A percentile compares a stretch with the other conserved stretches of the same genome.
Evolutionary conservation across 805 yeast species (phyloP).

Genomic region (Yarrowia sp.): DNA sequence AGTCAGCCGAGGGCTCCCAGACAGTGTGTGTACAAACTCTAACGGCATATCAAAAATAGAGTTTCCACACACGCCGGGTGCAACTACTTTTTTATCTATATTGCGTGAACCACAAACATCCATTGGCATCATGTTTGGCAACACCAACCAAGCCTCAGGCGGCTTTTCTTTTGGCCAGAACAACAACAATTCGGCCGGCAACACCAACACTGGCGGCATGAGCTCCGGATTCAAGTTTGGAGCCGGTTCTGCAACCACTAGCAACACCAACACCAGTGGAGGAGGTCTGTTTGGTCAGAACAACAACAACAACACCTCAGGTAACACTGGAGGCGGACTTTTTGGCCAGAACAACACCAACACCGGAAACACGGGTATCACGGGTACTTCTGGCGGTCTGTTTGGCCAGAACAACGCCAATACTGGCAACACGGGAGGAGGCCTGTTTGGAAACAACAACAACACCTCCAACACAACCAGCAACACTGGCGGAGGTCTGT

Average conservation of each 20-base stretch:
- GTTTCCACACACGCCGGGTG: not conserved
- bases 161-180: conserved; percentile 25
- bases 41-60: not conserved
- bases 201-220: conserved; percentile 14
- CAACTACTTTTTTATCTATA: conserved; percentile 17
- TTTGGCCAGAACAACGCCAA: conserved; percentile 6
- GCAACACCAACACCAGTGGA: not conserved
- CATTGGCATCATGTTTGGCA: conserved; percentile 22
- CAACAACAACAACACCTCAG: not conserved
- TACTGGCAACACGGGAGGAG: not conserved
- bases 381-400: not conserved
- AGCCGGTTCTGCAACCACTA: not conserved
- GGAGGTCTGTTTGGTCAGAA: conserved; percentile 14
- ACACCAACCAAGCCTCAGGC: conserved; percentile 1
- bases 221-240: conserved; percentile 21
- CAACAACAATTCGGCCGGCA: conserved; percentile 5
- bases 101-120: not conserved
- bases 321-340: conserved; percentile 1
- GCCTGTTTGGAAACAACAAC: conserved; percentile 1
- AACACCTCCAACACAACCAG: not conserved
- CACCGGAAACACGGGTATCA: not conserved
- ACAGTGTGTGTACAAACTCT: not conserved
- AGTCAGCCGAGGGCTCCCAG: not conserved
- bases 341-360: conserved; percentile 10
- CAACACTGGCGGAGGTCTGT: not conserved